phyloP scores from a whole-genome alignment of 73 alveolate species.

The Paramecium sonneborni region DNA sequence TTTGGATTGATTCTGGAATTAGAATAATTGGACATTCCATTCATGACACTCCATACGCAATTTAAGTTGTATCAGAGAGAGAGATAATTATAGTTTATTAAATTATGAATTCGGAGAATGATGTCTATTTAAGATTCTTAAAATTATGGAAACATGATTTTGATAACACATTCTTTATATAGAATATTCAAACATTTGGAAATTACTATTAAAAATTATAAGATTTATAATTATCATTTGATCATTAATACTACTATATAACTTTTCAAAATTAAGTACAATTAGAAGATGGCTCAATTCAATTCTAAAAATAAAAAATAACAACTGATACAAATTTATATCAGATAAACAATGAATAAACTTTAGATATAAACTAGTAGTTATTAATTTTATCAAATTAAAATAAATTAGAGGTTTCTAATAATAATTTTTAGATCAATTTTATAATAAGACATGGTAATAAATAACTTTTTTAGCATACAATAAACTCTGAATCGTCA shows the following conservation, averaged over 20 bases:
- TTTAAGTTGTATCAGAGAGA: neutral
- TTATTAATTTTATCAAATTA: neutral
- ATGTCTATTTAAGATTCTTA: neutral
- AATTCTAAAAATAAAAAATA: neutral
- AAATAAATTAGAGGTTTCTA: neutral
- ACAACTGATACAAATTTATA: neutral
- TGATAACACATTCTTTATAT: neutral
- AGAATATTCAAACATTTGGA: neutral
- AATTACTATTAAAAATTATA: neutral
- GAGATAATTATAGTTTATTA: neutral
- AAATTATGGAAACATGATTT: neutral
- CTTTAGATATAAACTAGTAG: neutral
- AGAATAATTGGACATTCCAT: neutral
- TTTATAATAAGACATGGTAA: neutral
- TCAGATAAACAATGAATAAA: neutral
- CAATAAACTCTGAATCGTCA: neutral
- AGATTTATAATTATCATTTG: neutral
- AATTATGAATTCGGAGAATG: neutral
- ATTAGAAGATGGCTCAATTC: neutral
- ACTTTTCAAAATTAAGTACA: neutral
- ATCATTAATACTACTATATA: neutral
- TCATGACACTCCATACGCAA: neutral
- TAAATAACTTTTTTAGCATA: neutral
- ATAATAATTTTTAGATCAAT: neutral
- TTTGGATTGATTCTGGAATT: neutral